Evolutionary conservation across 495 filamentous ascomycete species (phyloP).

Genomic region (Peziza echinospora): DNA sequence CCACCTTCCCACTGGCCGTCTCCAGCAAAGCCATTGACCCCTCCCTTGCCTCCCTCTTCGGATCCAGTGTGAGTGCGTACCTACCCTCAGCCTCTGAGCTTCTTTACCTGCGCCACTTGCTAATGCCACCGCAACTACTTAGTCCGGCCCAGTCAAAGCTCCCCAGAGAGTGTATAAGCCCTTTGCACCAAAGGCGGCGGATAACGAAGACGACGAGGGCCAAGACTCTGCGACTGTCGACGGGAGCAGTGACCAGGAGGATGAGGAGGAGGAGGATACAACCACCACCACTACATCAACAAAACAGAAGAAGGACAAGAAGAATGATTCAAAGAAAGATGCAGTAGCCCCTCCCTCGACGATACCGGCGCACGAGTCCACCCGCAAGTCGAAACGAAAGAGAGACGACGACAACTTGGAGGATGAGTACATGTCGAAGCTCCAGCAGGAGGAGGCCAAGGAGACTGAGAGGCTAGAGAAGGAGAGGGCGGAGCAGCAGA

Average conservation of each 20-base stretch:
- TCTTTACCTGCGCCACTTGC: slow-evolving; percentile 8
- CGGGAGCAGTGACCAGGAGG: slow-evolving; percentile 21
- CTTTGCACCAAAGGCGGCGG: slow-evolving; percentile 15
- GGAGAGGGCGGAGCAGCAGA: slow-evolving; percentile 26
- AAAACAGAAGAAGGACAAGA: slow-evolving; percentile 19
- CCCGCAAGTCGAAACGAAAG: slow-evolving; percentile 53
- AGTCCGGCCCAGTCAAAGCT: slow-evolving; percentile 48
- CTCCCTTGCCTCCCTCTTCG: slow-evolving; percentile 55
- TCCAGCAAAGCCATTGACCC: slow-evolving; percentile 43
- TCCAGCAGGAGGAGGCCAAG: slow-evolving; percentile 37
- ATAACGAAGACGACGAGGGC: slow-evolving; percentile 19
- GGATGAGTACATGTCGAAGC: slow-evolving; percentile 51
- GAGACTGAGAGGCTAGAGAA: slow-evolving; percentile 27
- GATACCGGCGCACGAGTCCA: too few relatives aligned
- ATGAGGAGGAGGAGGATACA: slow-evolving; percentile 20
- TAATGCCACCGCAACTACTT: neutral
- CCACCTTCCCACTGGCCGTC: slow-evolving; percentile 15
- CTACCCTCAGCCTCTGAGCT: neutral
- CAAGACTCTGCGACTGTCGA: slow-evolving; percentile 12
- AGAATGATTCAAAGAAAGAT: too few relatives aligned
- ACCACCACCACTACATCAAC: slow-evolving; percentile 13
- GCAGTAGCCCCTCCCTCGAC: too few relatives aligned
- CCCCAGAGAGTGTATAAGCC: slow-evolving; percentile 31
- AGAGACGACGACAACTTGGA: slow-evolving; percentile 57
- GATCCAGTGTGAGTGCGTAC: slow-evolving; percentile 41